phyloP scores from a whole-genome alignment of 345 rosid genomes.

The Hibiscus trionum region DNA sequence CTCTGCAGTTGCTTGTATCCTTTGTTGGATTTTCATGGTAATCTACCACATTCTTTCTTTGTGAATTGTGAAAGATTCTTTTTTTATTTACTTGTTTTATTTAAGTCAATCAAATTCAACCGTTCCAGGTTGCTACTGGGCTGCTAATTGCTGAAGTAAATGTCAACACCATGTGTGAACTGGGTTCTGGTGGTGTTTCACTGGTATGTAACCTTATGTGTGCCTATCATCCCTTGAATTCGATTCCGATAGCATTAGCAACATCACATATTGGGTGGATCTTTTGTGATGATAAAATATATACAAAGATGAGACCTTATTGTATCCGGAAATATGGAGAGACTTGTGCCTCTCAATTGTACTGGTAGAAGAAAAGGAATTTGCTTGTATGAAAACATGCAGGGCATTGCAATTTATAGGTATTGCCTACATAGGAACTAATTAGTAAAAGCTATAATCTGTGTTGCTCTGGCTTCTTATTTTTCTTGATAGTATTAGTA shows the following conservation, averaged over 20 bases:
- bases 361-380: not conserved
- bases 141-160: constrained; percentile 50
- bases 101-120: not conserved
- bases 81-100: not conserved
- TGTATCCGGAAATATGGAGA: not conserved
- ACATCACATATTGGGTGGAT: too few relatives aligned
- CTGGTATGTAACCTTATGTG: constrained; percentile 33
- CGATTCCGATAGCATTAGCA: not conserved
- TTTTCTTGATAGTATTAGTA: not conserved
- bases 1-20: constrained; percentile 61
- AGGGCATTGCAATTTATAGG: not conserved
- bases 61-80: too few relatives aligned
- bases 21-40: constrained; percentile 23
- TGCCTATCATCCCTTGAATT: not conserved
- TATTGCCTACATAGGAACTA: not conserved
- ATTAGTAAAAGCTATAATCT: not conserved
- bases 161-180: constrained; percentile 68
- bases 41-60: not conserved
- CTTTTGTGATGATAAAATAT: too few relatives aligned
- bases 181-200: constrained; percentile 93
- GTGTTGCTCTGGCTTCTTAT: not conserved
- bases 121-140: constrained; percentile 65
- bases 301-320: not conserved
- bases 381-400: not conserved
- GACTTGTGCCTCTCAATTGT: not conserved